Percentiles rank a stretch among this genome's conserved stretches.
These are phyloP conservation scores for Gossypium arboreum DNA, from an alignment of 345 rosid species.

Conservation along the genomic window DNA sequence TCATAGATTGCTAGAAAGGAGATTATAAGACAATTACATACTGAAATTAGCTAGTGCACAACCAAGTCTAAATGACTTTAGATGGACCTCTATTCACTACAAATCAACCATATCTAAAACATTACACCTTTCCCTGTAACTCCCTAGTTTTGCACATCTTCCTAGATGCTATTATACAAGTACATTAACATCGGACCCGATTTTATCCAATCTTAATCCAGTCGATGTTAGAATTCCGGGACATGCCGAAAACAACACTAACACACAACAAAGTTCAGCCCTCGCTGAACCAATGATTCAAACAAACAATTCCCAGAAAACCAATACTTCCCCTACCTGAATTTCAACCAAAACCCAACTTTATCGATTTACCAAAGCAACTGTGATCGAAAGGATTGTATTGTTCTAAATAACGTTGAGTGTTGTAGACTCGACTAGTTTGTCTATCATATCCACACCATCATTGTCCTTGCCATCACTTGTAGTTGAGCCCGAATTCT, in stretches of 20 bases:
- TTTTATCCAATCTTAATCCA: constrained; percentile 7
- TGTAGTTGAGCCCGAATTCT: constrained; percentile 29
- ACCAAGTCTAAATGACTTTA: neutral
- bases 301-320: constrained; percentile 29
- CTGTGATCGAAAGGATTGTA: constrained; percentile 8
- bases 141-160: constrained; percentile 9
- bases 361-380: constrained; percentile 48
- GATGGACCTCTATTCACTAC: constrained; percentile 1
- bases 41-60: neutral
- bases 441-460: constrained; percentile 30
- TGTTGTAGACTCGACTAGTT: constrained; percentile 16
- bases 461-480: constrained; percentile 12
- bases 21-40: neutral
- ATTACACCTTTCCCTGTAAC: constrained; percentile 5
- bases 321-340: constrained; percentile 20
- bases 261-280: constrained; percentile 54
- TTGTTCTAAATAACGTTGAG: constrained; percentile 6
- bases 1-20: too few relatives aligned
- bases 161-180: neutral
- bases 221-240: constrained; percentile 21
- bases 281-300: constrained; percentile 52
- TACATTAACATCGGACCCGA: constrained; percentile 4
- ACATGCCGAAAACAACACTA: constrained; percentile 19
- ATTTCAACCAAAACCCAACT: constrained; percentile 27
- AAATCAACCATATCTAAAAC: constrained; percentile 2